Evolutionary conservation across 345 rosid genomes (phyloP).

Genomic region (Carallia pectinifolia): DNA sequence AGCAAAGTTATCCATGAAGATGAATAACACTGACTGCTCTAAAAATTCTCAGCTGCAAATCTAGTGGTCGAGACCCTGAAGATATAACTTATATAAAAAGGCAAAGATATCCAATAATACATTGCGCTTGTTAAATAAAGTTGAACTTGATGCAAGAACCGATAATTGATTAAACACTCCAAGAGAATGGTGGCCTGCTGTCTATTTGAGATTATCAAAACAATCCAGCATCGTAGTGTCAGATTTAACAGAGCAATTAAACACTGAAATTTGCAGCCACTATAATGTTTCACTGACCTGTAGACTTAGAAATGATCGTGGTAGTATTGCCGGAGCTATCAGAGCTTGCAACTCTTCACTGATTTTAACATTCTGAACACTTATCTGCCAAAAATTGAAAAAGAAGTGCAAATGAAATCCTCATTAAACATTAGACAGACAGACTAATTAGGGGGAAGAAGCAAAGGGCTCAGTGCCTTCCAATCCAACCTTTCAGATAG

Average conservation of each 20-base stretch:
- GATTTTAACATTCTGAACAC: conserved; percentile 69
- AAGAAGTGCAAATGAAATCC: not conserved
- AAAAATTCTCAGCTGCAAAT: not conserved
- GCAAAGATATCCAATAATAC: not conserved
- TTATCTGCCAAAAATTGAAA: conserved; percentile 50
- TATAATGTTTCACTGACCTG: conserved; percentile 42
- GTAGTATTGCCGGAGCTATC: conserved; percentile 83
- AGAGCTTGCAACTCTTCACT: conserved; percentile 74
- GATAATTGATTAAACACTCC: conserved; percentile 7
- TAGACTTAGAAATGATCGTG: conserved; percentile 70
- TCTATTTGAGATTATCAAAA: not conserved
- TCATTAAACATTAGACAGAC: not conserved
- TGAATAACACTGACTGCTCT: not conserved
- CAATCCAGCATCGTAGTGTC: not conserved
- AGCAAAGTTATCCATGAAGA: not conserved
- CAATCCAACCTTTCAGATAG: not conserved
- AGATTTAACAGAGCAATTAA: not conserved
- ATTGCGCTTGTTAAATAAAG: not conserved
- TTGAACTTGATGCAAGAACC: not conserved
- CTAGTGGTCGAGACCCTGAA: not conserved
- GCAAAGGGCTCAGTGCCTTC: not conserved
- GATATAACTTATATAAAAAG: not conserved
- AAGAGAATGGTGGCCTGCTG: conserved; percentile 1
- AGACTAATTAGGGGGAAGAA: not conserved
- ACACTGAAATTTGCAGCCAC: not conserved